These are phyloP conservation scores for Nigrograna mackinnonii DNA, from an alignment of 2,329 filamentous ascomycete genomes.

Conservation along the genomic window DNA sequence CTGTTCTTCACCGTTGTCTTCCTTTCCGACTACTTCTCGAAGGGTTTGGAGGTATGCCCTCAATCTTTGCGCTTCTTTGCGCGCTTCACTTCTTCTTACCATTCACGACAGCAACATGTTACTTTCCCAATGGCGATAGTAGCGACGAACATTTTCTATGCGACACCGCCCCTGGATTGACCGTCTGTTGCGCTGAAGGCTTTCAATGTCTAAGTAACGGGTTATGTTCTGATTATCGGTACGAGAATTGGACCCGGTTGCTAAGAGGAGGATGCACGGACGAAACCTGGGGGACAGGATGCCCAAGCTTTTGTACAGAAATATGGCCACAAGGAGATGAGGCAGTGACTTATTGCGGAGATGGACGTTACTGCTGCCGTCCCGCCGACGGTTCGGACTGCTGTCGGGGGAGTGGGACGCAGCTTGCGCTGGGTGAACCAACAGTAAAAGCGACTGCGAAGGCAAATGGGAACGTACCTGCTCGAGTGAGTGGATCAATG, in stretches of 20 bases:
- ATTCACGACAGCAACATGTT: constrained; percentile 12
- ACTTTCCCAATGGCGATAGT: constrained; percentile 16
- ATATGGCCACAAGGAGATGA: constrained; percentile 22
- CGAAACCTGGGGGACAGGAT: constrained; percentile 12
- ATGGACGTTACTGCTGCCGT: constrained; percentile 21
- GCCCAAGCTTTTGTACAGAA: constrained; percentile 4
- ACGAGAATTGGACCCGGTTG: constrained; percentile 15
- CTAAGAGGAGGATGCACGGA: constrained; percentile 22
- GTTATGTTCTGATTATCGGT: constrained; percentile 18
- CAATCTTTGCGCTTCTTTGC: background rate
- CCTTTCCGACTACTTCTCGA: too few species aligned
- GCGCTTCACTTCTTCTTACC: constrained; percentile 2
- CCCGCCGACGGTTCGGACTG: constrained; percentile 11
- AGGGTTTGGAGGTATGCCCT: background rate
- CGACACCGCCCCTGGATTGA: background rate
- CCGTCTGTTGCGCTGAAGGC: constrained; percentile 15
- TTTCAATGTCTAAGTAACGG: constrained; percentile 22
- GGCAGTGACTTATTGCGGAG: constrained; percentile 16
- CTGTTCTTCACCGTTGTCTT: too few species aligned
- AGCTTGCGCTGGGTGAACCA: constrained; percentile 13
- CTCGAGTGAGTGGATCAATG: too few species aligned
- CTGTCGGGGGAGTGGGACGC: too few species aligned
- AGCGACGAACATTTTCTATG: constrained; percentile 4
- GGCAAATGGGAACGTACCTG: too few species aligned
- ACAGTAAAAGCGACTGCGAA: constrained; percentile 13